Base-by-base conservation (phyloP, 1,284 basidiomycete genomes). In the Somion occarium region DNA sequence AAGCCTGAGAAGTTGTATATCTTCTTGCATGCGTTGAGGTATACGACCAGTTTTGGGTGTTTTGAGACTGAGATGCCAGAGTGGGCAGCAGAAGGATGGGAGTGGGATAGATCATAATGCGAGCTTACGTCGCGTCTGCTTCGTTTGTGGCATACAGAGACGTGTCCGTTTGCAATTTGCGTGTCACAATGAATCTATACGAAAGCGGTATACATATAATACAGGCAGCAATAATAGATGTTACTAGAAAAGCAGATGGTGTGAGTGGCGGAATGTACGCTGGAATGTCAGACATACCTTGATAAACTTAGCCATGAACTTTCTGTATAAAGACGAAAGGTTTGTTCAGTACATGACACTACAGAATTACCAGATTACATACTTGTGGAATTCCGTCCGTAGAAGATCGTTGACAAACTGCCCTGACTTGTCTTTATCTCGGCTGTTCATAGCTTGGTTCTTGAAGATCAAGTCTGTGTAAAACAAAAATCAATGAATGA, bases 391-490 rank as follows among this genome's bases (percentile, higher is more conserved):
- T 65, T 95, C 92, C 53, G 91, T 93, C 64, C 94, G 79, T 55
- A 97, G 69, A 47, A 97, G 73, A 68, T 97, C 94, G 64, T 97
- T 97, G 55, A 97, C 92, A 63, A 98, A 97, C 56, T 89, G 85
- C 11, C 87, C 85, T 58, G 78, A 76, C 65, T 86, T 91, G 56
- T 78, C 79, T 68, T 87, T 91, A 56, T 79, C 80, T 51, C 72
- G 74, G 30, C 73, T 68, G 45, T 78, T 80, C 67, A 85, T 83
- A 0, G 94, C 91, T 69, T 98, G 94, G 67, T 97, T 97, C 74
- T 97, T 97, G 81, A 98, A 98, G 62, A 98, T 94, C 52, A 96
- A 73, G 69, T 98, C 91, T 91, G 54, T 12, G 47, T 27, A 51
- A 25, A 24, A 46, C 42, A 12, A 49, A 11, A 15, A 43, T 12